Evolutionary conservation across 208 protist genomes (phyloP).

Genomic region (Vickermania spadyakhi): DNA sequence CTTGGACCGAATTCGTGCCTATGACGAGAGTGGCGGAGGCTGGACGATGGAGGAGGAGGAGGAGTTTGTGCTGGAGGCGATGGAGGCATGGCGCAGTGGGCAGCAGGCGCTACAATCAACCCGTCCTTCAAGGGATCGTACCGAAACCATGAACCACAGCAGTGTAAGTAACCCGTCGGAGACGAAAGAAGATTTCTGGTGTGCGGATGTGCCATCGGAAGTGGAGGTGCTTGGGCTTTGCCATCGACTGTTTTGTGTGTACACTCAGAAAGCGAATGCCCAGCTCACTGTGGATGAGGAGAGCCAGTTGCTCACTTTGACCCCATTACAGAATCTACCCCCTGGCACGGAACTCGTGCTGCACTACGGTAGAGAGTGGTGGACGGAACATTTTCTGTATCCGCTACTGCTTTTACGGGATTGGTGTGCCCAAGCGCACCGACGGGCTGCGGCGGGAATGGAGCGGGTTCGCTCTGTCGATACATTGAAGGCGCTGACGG

Average conservation of each 20-base stretch:
- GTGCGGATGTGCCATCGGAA: not conserved
- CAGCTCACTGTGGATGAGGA: conserved; percentile 35
- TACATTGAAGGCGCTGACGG: conserved; percentile 32
- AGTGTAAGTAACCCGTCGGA: conserved; percentile 10
- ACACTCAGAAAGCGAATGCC: conserved; percentile 69
- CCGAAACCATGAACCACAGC: conserved; percentile 4
- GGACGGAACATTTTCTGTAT: conserved; percentile 61
- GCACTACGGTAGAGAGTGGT: conserved; percentile 86
- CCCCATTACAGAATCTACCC: conserved; percentile 45
- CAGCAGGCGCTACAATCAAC: not conserved
- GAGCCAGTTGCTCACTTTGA: conserved; percentile 30
- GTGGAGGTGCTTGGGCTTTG: not conserved
- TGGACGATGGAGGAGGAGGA: conserved; percentile 17
- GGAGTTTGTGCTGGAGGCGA: conserved; percentile 8
- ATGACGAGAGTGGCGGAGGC: conserved; percentile 29
- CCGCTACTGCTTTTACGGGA: conserved; percentile 27
- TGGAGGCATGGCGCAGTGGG: conserved; percentile 2
- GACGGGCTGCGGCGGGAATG: not conserved
- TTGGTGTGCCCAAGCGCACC: not conserved
- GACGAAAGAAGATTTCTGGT: not conserved
- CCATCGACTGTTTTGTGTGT: conserved; percentile 20
- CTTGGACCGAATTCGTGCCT: conserved; percentile 57
- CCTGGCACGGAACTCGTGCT: conserved; percentile 71
- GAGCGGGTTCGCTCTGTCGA: conserved; percentile 1
- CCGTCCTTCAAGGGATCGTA: not conserved